Conservation (phyloP, 129 eudicot genomes). For the Centrapalus pauciflorus region DNA sequence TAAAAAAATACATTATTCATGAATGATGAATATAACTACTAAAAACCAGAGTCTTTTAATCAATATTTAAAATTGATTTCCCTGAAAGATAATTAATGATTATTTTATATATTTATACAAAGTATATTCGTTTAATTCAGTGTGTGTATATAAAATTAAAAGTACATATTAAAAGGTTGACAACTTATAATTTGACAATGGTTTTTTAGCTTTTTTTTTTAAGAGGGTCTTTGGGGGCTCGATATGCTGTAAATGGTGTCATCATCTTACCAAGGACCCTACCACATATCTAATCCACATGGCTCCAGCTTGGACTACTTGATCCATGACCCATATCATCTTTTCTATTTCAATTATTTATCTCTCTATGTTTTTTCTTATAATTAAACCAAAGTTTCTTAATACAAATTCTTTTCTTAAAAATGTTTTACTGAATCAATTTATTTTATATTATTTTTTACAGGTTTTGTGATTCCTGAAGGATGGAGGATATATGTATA, state of each 20-base stretch:
- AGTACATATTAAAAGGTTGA: background rate
- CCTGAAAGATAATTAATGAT: slow-evolving; percentile 4
- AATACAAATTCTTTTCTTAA: background rate
- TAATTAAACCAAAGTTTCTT: background rate
- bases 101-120: background rate
- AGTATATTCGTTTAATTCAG: too few relatives aligned
- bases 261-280: slow-evolving; percentile 54
- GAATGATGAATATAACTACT: too few relatives aligned
- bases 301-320: slow-evolving; percentile 75
- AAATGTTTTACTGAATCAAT: background rate
- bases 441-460: slow-evolving; percentile 13
- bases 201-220: slow-evolving; percentile 20
- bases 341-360: slow-evolving; percentile 26
- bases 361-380: slow-evolving; percentile 11
- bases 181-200: slow-evolving; percentile 5
- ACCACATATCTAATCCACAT: slow-evolving; percentile 78
- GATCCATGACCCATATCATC: slow-evolving; percentile 54
- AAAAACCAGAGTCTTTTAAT: too few relatives aligned
- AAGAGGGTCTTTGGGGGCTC: slow-evolving; percentile 39
- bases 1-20: too few relatives aligned
- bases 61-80: background rate
- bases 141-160: background rate
- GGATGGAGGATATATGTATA: slow-evolving; percentile 98
- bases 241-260: slow-evolving; percentile 45
- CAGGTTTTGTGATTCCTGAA: slow-evolving; percentile 76